Conservation (phyloP, 495 filamentous ascomycete genomes). For the Aspergillus incahuasiensis region DNA sequence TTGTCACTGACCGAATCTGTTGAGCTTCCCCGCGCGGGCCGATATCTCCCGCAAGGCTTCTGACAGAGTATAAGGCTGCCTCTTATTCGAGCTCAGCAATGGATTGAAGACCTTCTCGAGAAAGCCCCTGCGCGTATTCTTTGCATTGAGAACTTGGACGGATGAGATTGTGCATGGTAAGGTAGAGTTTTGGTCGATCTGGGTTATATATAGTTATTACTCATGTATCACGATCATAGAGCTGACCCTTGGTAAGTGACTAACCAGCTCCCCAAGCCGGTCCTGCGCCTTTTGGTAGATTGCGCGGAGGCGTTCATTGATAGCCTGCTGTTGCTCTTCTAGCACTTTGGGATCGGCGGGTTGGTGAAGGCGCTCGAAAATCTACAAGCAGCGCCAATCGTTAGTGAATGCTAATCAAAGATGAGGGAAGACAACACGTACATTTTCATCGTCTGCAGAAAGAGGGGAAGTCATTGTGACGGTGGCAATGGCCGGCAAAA, state of each 20-base stretch:
- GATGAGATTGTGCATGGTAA: constrained; percentile 75
- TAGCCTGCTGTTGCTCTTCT: constrained; percentile 57
- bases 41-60: constrained; percentile 70
- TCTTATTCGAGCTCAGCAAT: constrained; percentile 62
- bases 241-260: too few relatives aligned
- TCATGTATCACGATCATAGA: too few relatives aligned
- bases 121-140: constrained; percentile 72
- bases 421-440: constrained; percentile 16
- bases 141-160: constrained; percentile 72
- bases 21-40: constrained; percentile 64
- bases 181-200: constrained; percentile 77
- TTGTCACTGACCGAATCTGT: constrained; percentile 63
- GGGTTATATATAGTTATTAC: constrained; percentile 16
- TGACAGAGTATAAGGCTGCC: constrained; percentile 65
- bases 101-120: constrained; percentile 75
- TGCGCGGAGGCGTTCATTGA: constrained; percentile 57
- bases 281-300: constrained; percentile 64
- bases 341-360: constrained; percentile 55
- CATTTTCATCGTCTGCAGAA: constrained; percentile 41
- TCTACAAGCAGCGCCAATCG: constrained; percentile 33
- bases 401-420: not conserved
- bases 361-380: constrained; percentile 62
- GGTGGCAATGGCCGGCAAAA: constrained; percentile 33
- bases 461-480: constrained; percentile 42
- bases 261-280: constrained; percentile 53